Evolutionary conservation across 1,284 basidiomycete genomes (phyloP).

Genomic region (Malassezia cuniculi): DNA sequence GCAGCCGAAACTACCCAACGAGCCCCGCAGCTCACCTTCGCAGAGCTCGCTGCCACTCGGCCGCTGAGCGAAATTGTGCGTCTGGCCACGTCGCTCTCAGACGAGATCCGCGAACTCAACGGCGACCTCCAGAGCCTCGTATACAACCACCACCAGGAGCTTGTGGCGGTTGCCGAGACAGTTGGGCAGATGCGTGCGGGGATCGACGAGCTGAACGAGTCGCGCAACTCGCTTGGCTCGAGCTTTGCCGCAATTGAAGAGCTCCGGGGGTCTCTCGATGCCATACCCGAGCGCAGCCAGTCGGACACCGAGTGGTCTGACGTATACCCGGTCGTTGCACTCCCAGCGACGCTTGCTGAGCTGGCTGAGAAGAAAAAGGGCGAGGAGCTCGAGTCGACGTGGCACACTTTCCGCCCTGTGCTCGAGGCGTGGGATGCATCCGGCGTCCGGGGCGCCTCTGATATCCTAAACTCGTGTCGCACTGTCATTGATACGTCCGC

Average conservation of each 20-base stretch:
- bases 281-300: conserved; percentile 20
- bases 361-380: conserved; percentile 5
- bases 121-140: conserved; percentile 77
- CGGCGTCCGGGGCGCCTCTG: conserved; percentile 8
- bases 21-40: conserved; percentile 14
- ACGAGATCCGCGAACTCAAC: conserved; percentile 66
- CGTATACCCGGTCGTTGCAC: conserved; percentile 22
- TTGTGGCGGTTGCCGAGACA: conserved; percentile 79
- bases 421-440: conserved; percentile 5
- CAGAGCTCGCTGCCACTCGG: conserved; percentile 15
- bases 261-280: conserved; percentile 19
- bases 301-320: conserved; percentile 18
- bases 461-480: too few species aligned
- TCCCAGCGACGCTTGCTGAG: conserved; percentile 23
- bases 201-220: background rate
- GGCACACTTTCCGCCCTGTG: background rate
- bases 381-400: background rate
- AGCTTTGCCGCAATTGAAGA: conserved; percentile 22
- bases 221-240: conserved; percentile 7
- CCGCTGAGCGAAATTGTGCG: conserved; percentile 22
- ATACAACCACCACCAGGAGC: conserved; percentile 85
- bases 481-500: too few species aligned
- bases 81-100: conserved; percentile 24
- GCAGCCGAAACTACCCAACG: background rate
- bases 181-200: conserved; percentile 58